These are phyloP conservation scores for Fusarium pseudograminearum DNA, from an alignment of 2,329 filamentous ascomycete genomes.

Conservation along the genomic window DNA sequence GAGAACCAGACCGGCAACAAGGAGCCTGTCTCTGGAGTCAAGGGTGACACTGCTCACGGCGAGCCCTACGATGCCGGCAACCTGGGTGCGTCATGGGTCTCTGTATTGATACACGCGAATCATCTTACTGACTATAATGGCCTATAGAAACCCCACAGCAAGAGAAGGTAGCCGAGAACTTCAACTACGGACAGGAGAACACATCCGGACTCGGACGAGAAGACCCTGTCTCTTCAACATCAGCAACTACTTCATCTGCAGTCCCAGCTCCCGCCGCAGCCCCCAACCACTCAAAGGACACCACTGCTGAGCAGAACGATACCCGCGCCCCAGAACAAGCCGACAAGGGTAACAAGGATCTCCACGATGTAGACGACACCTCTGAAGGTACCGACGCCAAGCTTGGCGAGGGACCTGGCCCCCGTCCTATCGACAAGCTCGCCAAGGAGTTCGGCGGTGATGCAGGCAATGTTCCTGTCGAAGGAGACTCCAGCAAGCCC, in stretches of 20 bases:
- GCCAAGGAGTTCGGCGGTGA: slow-evolving; percentile 51
- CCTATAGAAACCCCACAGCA: slow-evolving; percentile 34
- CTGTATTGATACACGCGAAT: background rate
- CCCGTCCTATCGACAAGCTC: slow-evolving; percentile 53
- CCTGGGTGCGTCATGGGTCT: slow-evolving; percentile 58
- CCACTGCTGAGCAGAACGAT: slow-evolving; percentile 54
- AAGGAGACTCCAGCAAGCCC: slow-evolving; percentile 14
- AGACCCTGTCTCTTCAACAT: slow-evolving; percentile 8
- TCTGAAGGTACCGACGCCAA: slow-evolving; percentile 49
- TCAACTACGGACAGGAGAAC: slow-evolving; percentile 23
- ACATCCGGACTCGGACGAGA: slow-evolving; percentile 17
- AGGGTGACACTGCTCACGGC: slow-evolving; percentile 73
- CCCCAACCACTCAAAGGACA: slow-evolving; percentile 33
- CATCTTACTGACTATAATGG: background rate
- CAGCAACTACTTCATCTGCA: slow-evolving; percentile 4
- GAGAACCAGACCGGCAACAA: slow-evolving; percentile 53
- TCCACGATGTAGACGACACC: slow-evolving; percentile 49
- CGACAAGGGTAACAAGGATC: slow-evolving; percentile 47
- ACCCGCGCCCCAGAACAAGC: slow-evolving; percentile 55
- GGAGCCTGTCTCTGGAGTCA: slow-evolving; percentile 79
- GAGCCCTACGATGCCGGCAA: slow-evolving; percentile 87
- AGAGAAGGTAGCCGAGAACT: slow-evolving; percentile 35
- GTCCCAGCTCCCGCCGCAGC: slow-evolving; percentile 5
- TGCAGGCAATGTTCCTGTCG: slow-evolving; percentile 42
- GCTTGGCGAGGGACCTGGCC: slow-evolving; percentile 47